phyloP scores from a whole-genome alignment of 2,329 filamentous ascomycete species.

The Penicillium aurantiogriseum region DNA sequence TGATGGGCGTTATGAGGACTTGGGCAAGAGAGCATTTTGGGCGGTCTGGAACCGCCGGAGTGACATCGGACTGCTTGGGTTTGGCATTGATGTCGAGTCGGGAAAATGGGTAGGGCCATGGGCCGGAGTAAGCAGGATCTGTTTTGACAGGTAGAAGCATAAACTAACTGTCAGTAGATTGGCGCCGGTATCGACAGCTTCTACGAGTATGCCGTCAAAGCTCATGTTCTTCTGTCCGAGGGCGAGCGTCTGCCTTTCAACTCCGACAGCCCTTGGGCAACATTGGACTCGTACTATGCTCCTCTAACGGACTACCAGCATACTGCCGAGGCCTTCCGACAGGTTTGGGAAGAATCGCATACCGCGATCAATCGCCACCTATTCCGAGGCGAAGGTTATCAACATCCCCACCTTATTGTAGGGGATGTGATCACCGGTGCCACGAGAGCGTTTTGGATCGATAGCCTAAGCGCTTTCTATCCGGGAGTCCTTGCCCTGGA shows the following conservation, averaged over 20 bases:
- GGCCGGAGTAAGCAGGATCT: slow-evolving; percentile 58
- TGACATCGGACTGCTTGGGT: slow-evolving; percentile 80
- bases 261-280: slow-evolving; percentile 42
- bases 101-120: slow-evolving; percentile 86
- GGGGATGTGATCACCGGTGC: slow-evolving; percentile 86
- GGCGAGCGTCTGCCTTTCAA: slow-evolving; percentile 47
- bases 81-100: slow-evolving; percentile 87
- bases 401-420: slow-evolving; percentile 91
- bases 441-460: slow-evolving; percentile 87
- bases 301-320: slow-evolving; percentile 65
- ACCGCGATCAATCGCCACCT: slow-evolving; percentile 85
- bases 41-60: slow-evolving; percentile 90
- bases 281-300: slow-evolving; percentile 64
- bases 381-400: slow-evolving; percentile 70
- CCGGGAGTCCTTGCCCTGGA: slow-evolving; percentile 82
- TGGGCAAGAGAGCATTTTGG: slow-evolving; percentile 93
- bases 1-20: slow-evolving; percentile 81
- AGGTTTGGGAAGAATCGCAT: slow-evolving; percentile 82
- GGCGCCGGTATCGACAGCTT: slow-evolving; percentile 97
- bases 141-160: neutral
- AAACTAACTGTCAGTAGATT: slow-evolving; percentile 52
- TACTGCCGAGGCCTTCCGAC: slow-evolving; percentile 73
- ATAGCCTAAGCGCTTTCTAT: slow-evolving; percentile 93
- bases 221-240: slow-evolving; percentile 83
- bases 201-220: slow-evolving; percentile 96